These are phyloP conservation scores for Blastocystis sp. DNA, from an alignment of 352 stramenopile species.

Conservation along the genomic window DNA sequence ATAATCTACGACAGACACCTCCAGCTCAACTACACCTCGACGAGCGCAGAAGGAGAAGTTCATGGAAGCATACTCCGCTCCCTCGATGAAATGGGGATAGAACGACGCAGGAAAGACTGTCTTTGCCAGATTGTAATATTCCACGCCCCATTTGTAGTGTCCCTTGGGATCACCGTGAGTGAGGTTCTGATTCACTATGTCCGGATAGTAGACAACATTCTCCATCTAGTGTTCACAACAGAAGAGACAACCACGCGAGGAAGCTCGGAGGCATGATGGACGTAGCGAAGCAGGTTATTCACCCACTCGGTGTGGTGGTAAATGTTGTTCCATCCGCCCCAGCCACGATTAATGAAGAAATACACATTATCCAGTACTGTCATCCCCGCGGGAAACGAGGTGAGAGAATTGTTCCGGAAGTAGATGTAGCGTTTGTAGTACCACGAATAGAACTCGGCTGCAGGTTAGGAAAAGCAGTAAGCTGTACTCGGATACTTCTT, in stretches of 20 bases:
- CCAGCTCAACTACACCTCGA: neutral
- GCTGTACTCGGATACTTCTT: neutral
- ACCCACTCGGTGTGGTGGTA: constrained; percentile 58
- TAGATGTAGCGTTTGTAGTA: constrained; percentile 57
- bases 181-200: neutral
- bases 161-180: constrained; percentile 23
- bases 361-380: neutral
- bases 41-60: neutral
- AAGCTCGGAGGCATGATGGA: neutral
- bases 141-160: neutral
- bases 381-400: neutral
- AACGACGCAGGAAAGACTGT: neutral
- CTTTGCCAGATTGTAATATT: constrained; percentile 38
- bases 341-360: constrained; percentile 29
- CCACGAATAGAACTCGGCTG: constrained; percentile 35
- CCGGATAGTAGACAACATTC: constrained; percentile 27
- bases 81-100: neutral
- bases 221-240: neutral
- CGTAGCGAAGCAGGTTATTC: constrained; percentile 44
- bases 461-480: neutral
- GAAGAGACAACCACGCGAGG: neutral
- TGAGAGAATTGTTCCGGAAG: neutral
- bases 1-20: neutral
- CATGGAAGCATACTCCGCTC: neutral
- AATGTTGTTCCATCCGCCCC: constrained; percentile 58